phyloP scores from a whole-genome alignment of 192 early-diverging fungal genomes.

The Coemansia sp. region DNA sequence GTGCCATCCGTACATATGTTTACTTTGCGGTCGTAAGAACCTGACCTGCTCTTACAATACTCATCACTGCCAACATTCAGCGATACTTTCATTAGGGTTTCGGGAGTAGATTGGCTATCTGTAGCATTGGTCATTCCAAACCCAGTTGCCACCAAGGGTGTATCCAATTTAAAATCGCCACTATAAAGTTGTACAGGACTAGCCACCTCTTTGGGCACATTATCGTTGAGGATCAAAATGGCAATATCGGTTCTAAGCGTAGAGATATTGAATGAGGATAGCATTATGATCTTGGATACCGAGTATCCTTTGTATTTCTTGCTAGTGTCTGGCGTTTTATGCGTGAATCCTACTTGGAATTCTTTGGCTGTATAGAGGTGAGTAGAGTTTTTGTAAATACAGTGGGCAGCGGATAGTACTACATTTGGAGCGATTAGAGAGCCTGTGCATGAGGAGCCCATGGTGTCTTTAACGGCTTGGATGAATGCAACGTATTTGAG shows the following conservation, averaged over 20 bases:
- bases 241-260: constrained; percentile 39
- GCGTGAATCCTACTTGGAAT: constrained; percentile 23
- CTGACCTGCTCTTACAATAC: constrained; percentile 20
- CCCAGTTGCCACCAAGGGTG: constrained; percentile 25
- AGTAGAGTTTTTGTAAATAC: constrained; percentile 12
- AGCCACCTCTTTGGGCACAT: constrained; percentile 21
- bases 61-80: constrained; percentile 18
- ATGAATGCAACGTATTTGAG: constrained; percentile 39
- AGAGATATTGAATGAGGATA: constrained; percentile 14
- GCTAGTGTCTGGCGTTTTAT: constrained; percentile 8
- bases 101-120: constrained; percentile 2
- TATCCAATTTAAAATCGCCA: neutral
- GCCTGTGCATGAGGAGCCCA: constrained; percentile 32
- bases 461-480: neutral
- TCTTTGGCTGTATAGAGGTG: neutral
- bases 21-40: constrained; percentile 10
- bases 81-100: constrained; percentile 28
- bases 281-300: constrained; percentile 13
- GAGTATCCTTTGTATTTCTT: constrained; percentile 16
- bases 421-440: constrained; percentile 47
- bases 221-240: constrained; percentile 26
- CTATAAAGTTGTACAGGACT: constrained; percentile 20
- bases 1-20: constrained; percentile 46
- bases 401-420: constrained; percentile 54
- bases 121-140: constrained; percentile 34